phyloP scores from a whole-genome alignment of 2,329 filamentous ascomycete genomes.

The Fusarium pseudograminearum region DNA sequence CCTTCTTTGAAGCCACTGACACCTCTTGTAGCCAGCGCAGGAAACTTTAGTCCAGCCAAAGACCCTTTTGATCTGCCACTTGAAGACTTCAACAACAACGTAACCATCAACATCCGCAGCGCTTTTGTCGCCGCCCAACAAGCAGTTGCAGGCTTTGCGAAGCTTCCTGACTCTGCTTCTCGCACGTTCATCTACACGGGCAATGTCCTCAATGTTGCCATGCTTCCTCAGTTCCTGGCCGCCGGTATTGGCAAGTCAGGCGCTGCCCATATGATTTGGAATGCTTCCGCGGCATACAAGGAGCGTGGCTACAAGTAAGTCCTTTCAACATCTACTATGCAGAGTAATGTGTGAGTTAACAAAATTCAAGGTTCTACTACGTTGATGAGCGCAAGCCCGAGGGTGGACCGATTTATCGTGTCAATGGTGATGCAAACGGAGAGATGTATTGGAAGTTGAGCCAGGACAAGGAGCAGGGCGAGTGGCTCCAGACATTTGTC shows the following conservation, averaged over 20 bases:
- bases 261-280: conserved; percentile 45
- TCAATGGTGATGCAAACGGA: conserved; percentile 58
- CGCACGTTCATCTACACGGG: conserved; percentile 61
- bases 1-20: background rate
- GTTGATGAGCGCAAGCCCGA: conserved; percentile 60
- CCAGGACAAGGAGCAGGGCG: conserved; percentile 55
- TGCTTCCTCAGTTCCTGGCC: conserved; percentile 51
- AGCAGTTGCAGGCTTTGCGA: conserved; percentile 21
- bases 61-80: conserved; percentile 30
- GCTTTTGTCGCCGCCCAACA: conserved; percentile 33
- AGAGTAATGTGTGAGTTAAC: background rate
- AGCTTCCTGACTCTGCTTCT: conserved; percentile 48
- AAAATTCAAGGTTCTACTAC: conserved; percentile 61
- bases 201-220: conserved; percentile 54
- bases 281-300: conserved; percentile 52
- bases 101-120: conserved; percentile 22
- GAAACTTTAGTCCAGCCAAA: conserved; percentile 4
- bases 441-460: conserved; percentile 57
- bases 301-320: conserved; percentile 52
- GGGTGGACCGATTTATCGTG: conserved; percentile 49
- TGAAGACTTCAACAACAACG: conserved; percentile 20
- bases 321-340: accelerated
- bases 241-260: conserved; percentile 58
- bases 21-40: conserved; percentile 14
- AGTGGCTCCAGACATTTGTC: conserved; percentile 61